Evolutionary conservation across 352 stramenopile genomes (phyloP).

Genomic region (Phytophthora agathidicida): DNA sequence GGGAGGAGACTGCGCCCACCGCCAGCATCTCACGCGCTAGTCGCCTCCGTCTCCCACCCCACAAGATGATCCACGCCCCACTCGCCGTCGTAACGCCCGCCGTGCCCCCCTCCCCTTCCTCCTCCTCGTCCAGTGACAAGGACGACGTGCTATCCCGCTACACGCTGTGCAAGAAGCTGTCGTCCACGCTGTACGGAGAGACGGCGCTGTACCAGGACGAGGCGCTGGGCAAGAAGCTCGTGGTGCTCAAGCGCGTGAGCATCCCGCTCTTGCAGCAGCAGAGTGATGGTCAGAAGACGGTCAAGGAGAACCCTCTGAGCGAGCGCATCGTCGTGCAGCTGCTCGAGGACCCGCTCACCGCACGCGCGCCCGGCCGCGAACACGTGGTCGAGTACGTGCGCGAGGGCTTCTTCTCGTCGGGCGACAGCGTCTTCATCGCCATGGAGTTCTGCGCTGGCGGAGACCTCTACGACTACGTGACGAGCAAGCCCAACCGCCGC

Average conservation of each 20-base stretch:
- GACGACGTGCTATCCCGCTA: conserved; percentile 40
- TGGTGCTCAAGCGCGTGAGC: conserved; percentile 66
- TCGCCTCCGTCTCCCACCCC: conserved; percentile 6
- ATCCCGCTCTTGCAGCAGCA: conserved; percentile 45
- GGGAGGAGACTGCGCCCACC: conserved; percentile 22
- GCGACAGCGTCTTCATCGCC: conserved; percentile 52
- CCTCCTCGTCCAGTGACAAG: neutral
- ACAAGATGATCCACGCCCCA: conserved; percentile 29
- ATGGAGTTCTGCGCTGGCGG: conserved; percentile 74
- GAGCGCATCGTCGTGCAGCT: conserved; percentile 56
- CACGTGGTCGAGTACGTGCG: conserved; percentile 49
- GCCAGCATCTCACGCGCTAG: conserved; percentile 13
- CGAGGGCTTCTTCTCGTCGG: conserved; percentile 45
- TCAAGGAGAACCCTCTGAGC: conserved; percentile 51
- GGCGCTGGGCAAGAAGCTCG: conserved; percentile 30
- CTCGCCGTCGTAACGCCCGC: conserved; percentile 14
- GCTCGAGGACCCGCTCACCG: conserved; percentile 28
- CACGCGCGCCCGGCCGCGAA: conserved; percentile 34
- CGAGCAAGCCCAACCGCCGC: conserved; percentile 29
- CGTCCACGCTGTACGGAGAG: conserved; percentile 60
- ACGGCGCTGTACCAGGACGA: conserved; percentile 56
- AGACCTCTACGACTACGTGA: conserved; percentile 63
- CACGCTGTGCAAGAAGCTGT: conserved; percentile 39
- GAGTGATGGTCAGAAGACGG: conserved; percentile 10
- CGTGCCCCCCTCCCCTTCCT: neutral